Percentiles rank a stretch among this genome's conserved stretches.
Conservation (phyloP, 495 filamentous ascomycete genomes). For the Xylaria telfairii region DNA sequence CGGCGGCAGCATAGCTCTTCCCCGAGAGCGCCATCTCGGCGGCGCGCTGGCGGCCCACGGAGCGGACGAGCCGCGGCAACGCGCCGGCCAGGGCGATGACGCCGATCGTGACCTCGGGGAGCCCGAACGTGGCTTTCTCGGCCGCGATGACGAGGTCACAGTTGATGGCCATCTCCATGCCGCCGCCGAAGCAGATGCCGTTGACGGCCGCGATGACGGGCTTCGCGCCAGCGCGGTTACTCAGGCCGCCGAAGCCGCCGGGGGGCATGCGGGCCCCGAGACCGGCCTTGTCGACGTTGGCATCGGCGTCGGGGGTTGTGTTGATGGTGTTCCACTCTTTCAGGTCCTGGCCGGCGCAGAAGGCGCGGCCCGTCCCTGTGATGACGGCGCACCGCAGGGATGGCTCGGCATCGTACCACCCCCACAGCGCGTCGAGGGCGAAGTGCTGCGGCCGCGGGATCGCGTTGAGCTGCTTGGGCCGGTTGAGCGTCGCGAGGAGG, state of each 20-base stretch:
- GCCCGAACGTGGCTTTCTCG: conserved; percentile 58
- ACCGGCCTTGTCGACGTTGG: not conserved
- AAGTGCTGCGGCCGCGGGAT: conserved; percentile 57
- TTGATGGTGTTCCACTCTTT: conserved; percentile 45
- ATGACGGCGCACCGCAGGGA: conserved; percentile 61
- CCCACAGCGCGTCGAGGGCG: conserved; percentile 58
- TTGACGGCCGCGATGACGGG: conserved; percentile 79
- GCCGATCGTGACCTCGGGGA: conserved; percentile 74
- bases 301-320: too few relatives aligned
- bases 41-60: conserved; percentile 71
- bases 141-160: conserved; percentile 72
- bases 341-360: conserved; percentile 66
- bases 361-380: conserved; percentile 60
- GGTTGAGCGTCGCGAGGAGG: conserved; percentile 68
- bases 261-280: conserved; percentile 26
- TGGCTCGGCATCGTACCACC: conserved; percentile 65
- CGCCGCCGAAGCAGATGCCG: conserved; percentile 77
- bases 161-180: conserved; percentile 74
- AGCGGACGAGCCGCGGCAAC: conserved; percentile 67
- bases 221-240: conserved; percentile 60
- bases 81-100: conserved; percentile 74
- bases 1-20: conserved; percentile 58
- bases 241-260: conserved; percentile 59
- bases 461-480: conserved; percentile 63
- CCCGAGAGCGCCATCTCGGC: conserved; percentile 75